These are phyloP conservation scores for Stenogyne calaminthoides DNA, from an alignment of 305 asterid species.

Conservation along the genomic window DNA sequence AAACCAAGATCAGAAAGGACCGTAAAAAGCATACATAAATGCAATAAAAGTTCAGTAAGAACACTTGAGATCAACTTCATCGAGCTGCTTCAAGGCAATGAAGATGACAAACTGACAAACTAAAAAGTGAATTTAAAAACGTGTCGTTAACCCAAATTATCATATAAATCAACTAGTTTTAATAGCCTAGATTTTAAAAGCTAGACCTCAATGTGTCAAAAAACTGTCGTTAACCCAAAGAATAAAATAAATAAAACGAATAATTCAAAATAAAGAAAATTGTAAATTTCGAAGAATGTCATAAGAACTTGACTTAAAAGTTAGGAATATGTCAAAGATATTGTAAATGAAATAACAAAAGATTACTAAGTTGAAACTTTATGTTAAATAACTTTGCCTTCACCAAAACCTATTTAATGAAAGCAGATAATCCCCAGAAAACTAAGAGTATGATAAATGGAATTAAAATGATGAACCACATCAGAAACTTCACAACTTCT, in stretches of 20 bases:
- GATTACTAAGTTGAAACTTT: neutral
- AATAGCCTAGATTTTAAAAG: neutral
- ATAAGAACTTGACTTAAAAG: neutral
- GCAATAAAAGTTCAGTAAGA: neutral
- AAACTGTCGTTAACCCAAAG: neutral
- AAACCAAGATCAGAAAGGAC: neutral
- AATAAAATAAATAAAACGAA: neutral
- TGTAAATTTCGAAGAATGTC: neutral
- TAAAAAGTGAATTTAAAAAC: neutral
- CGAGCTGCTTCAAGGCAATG: no score
- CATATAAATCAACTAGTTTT: neutral
- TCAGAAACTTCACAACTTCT: constrained; percentile 1
- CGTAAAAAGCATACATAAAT: neutral
- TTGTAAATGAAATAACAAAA: neutral
- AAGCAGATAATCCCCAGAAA: neutral
- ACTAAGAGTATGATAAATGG: neutral
- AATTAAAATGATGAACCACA: constrained; percentile 3
- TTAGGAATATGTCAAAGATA: neutral
- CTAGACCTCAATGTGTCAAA: neutral
- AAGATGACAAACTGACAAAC: neutral
- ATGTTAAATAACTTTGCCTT: neutral
- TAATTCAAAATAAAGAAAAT: neutral
- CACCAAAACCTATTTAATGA: neutral
- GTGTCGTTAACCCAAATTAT: no score
- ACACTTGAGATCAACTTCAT: neutral